A percentile compares a stretch with the other conserved stretches of the same genome.
Conservation (phyloP, 805 yeast genomes). For the Lachancea dasiensis region DNA sequence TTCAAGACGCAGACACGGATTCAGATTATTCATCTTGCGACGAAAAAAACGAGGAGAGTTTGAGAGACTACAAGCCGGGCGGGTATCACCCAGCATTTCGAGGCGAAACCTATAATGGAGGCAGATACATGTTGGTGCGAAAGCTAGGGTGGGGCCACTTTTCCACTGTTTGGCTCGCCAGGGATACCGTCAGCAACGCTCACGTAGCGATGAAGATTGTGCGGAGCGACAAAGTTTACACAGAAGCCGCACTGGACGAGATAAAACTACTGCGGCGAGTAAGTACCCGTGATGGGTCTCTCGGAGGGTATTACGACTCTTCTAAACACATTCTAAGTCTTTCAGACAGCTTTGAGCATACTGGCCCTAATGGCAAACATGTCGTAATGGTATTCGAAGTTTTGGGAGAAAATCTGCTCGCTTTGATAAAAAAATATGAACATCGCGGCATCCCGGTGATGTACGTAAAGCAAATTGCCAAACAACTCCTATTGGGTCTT, state of each 20-base stretch:
- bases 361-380: conserved; percentile 89
- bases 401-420: conserved; percentile 85
- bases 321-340: conserved; percentile 74
- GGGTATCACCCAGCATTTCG: conserved; percentile 94
- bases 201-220: conserved; percentile 96
- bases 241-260: conserved; percentile 94
- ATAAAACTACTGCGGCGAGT: conserved; percentile 69
- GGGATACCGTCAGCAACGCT: conserved; percentile 42
- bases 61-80: conserved; percentile 80
- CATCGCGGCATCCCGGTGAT: conserved; percentile 74
- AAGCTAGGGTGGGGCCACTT: conserved; percentile 99
- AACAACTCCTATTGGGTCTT: conserved; percentile 66
- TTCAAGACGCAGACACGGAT: conserved; percentile 27
- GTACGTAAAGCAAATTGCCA: conserved; percentile 75
- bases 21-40: conserved; percentile 36
- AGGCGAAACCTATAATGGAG: conserved; percentile 77
- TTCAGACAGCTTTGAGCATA: conserved; percentile 77
- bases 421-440: conserved; percentile 70
- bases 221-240: conserved; percentile 81
- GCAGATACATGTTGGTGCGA: conserved; percentile 72
- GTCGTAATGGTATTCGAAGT: conserved; percentile 98
- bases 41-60: conserved; percentile 70
- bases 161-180: conserved; percentile 91
- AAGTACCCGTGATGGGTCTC: conserved; percentile 35
- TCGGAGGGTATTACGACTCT: conserved; percentile 56